These are phyloP conservation scores for Penicillium nordicum DNA, from an alignment of 2,329 filamentous ascomycete species.

Conservation along the genomic window DNA sequence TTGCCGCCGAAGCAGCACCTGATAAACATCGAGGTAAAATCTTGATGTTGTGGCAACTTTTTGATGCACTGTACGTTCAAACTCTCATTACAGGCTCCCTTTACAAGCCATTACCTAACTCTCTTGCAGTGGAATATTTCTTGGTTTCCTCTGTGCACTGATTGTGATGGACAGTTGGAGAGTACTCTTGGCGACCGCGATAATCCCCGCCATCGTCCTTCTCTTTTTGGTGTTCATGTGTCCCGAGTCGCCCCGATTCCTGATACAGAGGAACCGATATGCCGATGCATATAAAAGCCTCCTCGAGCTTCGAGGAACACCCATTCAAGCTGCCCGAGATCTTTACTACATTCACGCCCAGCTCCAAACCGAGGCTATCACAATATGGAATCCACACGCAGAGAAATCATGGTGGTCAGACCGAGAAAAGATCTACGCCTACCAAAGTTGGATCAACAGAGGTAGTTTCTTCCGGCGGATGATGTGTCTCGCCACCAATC, in stretches of 20 bases:
- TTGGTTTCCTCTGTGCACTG: neutral
- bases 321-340: neutral
- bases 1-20: slow-evolving; percentile 21
- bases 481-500: neutral
- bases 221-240: neutral
- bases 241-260: slow-evolving; percentile 16
- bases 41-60: slow-evolving; percentile 26
- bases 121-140: neutral
- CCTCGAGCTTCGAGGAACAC: neutral
- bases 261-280: slow-evolving; percentile 7
- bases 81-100: neutral
- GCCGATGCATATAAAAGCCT: neutral
- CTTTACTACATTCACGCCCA: slow-evolving; percentile 35
- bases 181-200: neutral
- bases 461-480: neutral
- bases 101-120: neutral
- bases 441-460: neutral
- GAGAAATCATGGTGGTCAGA: neutral
- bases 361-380: neutral
- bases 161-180: neutral
- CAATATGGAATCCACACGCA: neutral
- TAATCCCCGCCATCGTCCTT: neutral
- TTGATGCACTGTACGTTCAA: slow-evolving; percentile 19
- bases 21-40: slow-evolving; percentile 17
- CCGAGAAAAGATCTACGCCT: neutral